A percentile compares a stretch with the other conserved stretches of the same genome.
These are phyloP conservation scores for Alternaria sp. DNA, from an alignment of 2,329 filamentous ascomycete genomes.

Conservation along the genomic window DNA sequence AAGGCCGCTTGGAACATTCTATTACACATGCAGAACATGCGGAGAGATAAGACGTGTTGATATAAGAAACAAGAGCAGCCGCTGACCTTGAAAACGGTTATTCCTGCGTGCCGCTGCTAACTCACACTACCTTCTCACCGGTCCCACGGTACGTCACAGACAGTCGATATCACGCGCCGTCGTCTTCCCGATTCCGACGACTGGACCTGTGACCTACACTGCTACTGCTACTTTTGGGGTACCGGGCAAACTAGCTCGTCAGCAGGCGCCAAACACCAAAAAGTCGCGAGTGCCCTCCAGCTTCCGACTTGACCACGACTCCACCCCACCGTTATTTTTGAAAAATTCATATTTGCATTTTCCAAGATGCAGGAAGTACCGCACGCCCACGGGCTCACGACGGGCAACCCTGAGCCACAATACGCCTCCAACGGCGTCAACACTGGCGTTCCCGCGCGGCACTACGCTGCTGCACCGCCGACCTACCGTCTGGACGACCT, in stretches of 20 bases:
- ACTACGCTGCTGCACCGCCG: constrained; percentile 22
- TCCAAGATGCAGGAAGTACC: constrained; percentile 30
- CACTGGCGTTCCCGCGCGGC: neutral
- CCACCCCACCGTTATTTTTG: neutral
- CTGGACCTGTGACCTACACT: constrained; percentile 28
- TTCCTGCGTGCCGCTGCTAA: neutral
- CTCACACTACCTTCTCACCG: neutral
- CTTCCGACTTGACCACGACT: neutral
- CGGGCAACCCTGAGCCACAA: constrained; percentile 4
- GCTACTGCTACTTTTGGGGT: constrained; percentile 22
- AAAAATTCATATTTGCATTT: neutral
- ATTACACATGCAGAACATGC: constrained; percentile 21
- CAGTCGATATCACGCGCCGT: constrained; percentile 1
- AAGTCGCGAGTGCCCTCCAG: constrained; percentile 15
- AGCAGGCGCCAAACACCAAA: constrained; percentile 18
- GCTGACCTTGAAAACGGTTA: neutral
- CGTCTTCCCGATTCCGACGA: constrained; percentile 6
- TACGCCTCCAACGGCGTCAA: neutral
- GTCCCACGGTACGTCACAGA: constrained; percentile 8
- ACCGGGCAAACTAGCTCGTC: constrained; percentile 15
- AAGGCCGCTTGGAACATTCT: constrained; percentile 20
- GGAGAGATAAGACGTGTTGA: constrained; percentile 24
- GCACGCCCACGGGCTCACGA: constrained; percentile 8
- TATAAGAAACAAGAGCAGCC: constrained; percentile 13
- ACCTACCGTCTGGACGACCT: constrained; percentile 30